A percentile compares a stretch with the other conserved stretches of the same genome.
phyloP scores from a whole-genome alignment of 2,329 filamentous ascomycete genomes.

The Aspergillus sp. region DNA sequence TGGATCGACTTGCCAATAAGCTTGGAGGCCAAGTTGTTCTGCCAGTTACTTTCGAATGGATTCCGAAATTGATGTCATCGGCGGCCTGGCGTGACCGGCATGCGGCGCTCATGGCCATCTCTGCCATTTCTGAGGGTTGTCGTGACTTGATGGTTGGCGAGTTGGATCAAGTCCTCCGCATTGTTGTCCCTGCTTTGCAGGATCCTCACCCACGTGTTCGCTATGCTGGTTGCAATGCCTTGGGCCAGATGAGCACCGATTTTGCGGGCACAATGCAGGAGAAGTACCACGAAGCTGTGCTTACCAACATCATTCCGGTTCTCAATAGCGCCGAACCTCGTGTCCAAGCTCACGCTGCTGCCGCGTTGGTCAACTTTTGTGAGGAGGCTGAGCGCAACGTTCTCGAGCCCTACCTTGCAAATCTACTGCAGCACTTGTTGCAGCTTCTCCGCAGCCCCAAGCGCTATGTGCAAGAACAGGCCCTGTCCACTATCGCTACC shows the following conservation, averaged over 20 bases:
- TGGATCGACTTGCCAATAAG: slow-evolving; percentile 97
- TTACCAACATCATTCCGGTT: slow-evolving; percentile 90
- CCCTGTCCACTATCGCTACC: slow-evolving; percentile 94
- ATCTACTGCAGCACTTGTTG: slow-evolving; percentile 81
- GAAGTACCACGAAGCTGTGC: slow-evolving; percentile 83
- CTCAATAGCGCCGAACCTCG: slow-evolving; percentile 85
- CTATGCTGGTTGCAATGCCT: slow-evolving; percentile 95
- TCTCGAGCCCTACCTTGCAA: slow-evolving; percentile 88
- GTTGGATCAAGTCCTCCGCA: slow-evolving; percentile 86
- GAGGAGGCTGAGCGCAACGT: slow-evolving; percentile 93
- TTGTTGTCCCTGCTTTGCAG: slow-evolving; percentile 88
- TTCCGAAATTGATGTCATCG: slow-evolving; percentile 96
- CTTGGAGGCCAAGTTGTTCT: slow-evolving; percentile 91
- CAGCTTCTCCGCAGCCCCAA: slow-evolving; percentile 86
- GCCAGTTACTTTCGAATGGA: slow-evolving; percentile 92
- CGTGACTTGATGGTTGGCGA: slow-evolving; percentile 94
- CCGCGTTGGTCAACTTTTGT: slow-evolving; percentile 98
- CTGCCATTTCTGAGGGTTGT: slow-evolving; percentile 96
- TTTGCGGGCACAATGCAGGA: slow-evolving; percentile 98
- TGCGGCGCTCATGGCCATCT: slow-evolving; percentile 97
- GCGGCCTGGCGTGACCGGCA: slow-evolving; percentile 93
- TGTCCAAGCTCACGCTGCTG: slow-evolving; percentile 94
- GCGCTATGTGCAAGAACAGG: slow-evolving; percentile 96
- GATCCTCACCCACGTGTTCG: slow-evolving; percentile 91
- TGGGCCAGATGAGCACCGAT: slow-evolving; percentile 99